These are phyloP conservation scores for Balakata baccata DNA, from an alignment of 345 rosid species.

Conservation along the genomic window DNA sequence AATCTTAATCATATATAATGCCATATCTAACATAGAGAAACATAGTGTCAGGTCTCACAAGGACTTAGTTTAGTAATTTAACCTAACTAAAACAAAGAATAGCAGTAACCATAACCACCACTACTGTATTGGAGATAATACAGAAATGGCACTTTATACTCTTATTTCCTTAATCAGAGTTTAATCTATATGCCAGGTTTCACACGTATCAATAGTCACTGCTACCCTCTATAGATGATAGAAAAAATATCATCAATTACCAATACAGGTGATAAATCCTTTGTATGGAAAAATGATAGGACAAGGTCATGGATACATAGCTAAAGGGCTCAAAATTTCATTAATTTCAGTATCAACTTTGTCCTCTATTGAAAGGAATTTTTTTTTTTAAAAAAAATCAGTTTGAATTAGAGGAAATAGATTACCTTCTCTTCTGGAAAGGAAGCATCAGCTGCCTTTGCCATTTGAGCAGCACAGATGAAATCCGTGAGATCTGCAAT, in stretches of 20 bases:
- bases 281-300: neutral
- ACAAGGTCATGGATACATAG: neutral
- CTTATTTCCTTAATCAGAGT: neutral
- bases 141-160: neutral
- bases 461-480: slow-evolving; percentile 72
- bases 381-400: neutral
- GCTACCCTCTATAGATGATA: neutral
- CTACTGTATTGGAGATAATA: neutral
- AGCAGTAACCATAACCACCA: neutral
- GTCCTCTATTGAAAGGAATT: neutral
- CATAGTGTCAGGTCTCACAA: too few species aligned
- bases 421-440: slow-evolving; percentile 56
- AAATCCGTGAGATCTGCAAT: slow-evolving; percentile 67
- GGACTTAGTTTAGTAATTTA: neutral
- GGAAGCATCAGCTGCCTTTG: slow-evolving; percentile 57
- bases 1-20: too few species aligned
- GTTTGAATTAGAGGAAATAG: slow-evolving; percentile 1
- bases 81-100: neutral
- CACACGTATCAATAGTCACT: neutral
- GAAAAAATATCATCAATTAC: neutral
- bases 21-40: too few species aligned
- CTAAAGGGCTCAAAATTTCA: neutral
- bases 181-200: neutral
- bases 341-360: neutral
- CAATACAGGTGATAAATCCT: neutral